Evolutionary conservation across 2,329 filamentous ascomycete genomes (phyloP).

Genomic region (Rugonectria rugulosa): DNA sequence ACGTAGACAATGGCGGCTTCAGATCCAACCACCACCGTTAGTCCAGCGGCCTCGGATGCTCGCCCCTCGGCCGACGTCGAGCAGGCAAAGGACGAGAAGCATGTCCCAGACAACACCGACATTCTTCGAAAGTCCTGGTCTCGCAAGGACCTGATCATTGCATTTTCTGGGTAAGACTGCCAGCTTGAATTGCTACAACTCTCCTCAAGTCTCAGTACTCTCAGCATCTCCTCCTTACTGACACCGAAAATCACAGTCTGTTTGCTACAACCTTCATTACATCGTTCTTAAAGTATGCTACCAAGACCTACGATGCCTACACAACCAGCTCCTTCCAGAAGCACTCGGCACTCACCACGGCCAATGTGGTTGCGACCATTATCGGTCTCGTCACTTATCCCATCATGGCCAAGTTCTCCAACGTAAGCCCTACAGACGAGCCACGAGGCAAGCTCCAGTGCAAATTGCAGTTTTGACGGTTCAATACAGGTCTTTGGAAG

Average conservation of each 20-base stretch:
- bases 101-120: slow-evolving; percentile 22
- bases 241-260: no score
- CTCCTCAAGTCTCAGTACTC: no score
- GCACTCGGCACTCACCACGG: slow-evolving; percentile 58
- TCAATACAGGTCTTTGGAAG: slow-evolving; percentile 57
- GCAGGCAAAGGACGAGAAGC: slow-evolving; percentile 1
- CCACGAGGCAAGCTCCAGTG: not conserved
- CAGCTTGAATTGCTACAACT: not conserved
- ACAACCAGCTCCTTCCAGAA: slow-evolving; percentile 50
- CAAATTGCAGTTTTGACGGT: not conserved
- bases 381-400: slow-evolving; percentile 63
- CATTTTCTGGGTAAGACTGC: slow-evolving; percentile 31
- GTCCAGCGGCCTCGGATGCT: slow-evolving; percentile 13
- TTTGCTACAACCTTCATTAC: slow-evolving; percentile 42
- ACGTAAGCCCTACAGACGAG: slow-evolving; percentile 40
- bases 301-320: slow-evolving; percentile 43
- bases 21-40: slow-evolving; percentile 10
- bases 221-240: no score
- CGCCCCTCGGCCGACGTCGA: slow-evolving; percentile 27
- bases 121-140: slow-evolving; percentile 38
- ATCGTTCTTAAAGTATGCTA: slow-evolving; percentile 42
- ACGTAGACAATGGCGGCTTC: slow-evolving; percentile 16
- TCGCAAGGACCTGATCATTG: slow-evolving; percentile 32
- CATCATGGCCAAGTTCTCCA: slow-evolving; percentile 66
- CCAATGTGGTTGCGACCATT: slow-evolving; percentile 56